Conservation (phyloP, 2,329 filamentous ascomycete genomes). For the Xylaria sp. region DNA sequence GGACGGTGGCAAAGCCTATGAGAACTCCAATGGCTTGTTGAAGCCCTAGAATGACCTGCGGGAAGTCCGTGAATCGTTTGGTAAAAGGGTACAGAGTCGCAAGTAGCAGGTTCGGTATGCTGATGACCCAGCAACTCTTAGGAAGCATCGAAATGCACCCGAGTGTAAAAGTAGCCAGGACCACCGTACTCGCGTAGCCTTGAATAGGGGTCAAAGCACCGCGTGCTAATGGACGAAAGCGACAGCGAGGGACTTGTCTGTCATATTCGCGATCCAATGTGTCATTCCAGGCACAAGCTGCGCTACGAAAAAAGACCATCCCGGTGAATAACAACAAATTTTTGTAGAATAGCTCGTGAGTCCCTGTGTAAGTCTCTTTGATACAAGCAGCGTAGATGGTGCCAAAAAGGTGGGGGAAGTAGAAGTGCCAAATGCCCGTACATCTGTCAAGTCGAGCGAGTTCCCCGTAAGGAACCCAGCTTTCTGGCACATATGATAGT, state of each 20-base stretch:
- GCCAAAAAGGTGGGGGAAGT: slow-evolving; percentile 1
- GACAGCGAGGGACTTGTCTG: background rate
- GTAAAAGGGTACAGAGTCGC: background rate
- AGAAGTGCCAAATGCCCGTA: background rate
- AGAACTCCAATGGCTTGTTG: background rate
- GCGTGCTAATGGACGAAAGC: background rate
- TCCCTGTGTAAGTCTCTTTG: background rate
- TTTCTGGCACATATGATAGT: background rate
- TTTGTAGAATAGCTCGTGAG: background rate
- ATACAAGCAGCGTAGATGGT: slow-evolving; percentile 1
- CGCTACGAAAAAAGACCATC: background rate
- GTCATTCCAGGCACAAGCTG: background rate
- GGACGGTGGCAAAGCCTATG: background rate
- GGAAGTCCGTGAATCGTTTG: background rate
- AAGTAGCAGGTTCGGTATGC: background rate
- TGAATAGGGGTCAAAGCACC: background rate
- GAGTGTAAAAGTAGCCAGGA: background rate
- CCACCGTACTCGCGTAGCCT: background rate
- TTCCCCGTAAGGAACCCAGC: background rate
- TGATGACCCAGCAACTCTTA: background rate
- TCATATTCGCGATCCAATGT: background rate
- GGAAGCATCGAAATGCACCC: background rate
- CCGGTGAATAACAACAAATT: background rate
- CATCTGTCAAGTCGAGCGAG: background rate
- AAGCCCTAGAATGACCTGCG: background rate